Evolutionary conservation across 306 rosid species (phyloP), one percentile per base, ranked within the genome.

Genomic region (Medicago arabica): DNA sequence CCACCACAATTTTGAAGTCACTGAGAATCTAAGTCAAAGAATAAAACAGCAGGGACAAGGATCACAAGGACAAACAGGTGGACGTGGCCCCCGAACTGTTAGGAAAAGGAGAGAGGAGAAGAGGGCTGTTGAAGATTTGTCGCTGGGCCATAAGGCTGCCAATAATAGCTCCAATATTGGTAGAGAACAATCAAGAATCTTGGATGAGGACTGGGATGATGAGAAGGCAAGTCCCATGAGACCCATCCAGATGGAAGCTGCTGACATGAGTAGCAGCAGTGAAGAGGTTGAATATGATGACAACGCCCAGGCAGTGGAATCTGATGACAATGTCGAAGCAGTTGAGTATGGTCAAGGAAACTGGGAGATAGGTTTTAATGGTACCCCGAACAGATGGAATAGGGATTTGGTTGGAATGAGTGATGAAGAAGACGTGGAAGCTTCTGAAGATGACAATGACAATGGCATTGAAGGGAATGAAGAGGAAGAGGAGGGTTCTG

Each of bases 21-120:
- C 69, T 43, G 89, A 75, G 64, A 87, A 60, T 78, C 65, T 77
- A 16, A 78, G 59, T 80, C 86, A 77, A 72, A 91, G 90, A 80
- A 41, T 77, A 12, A 85, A 87, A 76, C 89, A 82, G 46, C 83
- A 80, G 21, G 93, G 87, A 9, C 86, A 72, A 44, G 87, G 81
- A 67, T 46, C 90, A 21, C 89, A 81, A 50, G 88, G 86, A 57
- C 89, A 86, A 69, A 88, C 79, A 50, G 88, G 97, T 55, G 87
- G 85, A 55, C 91, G 97, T 46, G 97, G 99, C 16, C 97, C 87
- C 47, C 90, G 97, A 5, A 92, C 99, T 0, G 87, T 95, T 63
- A 82, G 97, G 89, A 92, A 89, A 85, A 84, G 92, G 71, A 84
- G 96, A 86, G 83, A 66, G 17, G 92, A 81, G 41, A 83, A 86